These are phyloP conservation scores for Lactarius deliciosus DNA, from an alignment of 768 basidiomycete species.

Conservation along the genomic window DNA sequence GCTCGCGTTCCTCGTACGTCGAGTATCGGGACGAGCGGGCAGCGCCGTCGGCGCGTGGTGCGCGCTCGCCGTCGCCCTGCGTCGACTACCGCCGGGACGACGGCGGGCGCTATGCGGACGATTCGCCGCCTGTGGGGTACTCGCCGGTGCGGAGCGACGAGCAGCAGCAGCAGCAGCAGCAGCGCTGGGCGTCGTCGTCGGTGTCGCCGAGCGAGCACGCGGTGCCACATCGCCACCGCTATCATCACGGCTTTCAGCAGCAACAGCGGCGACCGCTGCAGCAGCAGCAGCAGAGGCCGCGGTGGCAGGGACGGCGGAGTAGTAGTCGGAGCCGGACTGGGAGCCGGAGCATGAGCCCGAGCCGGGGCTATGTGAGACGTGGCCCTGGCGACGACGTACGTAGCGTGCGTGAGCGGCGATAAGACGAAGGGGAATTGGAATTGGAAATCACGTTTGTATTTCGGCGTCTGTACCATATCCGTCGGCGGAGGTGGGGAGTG, in stretches of 20 bases:
- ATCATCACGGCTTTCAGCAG: neutral
- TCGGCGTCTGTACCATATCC: neutral
- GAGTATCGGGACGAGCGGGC: neutral
- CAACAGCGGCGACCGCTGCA: neutral
- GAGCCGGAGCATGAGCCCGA: neutral
- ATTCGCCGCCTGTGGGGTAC: neutral
- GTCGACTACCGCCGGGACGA: neutral
- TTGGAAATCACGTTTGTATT: neutral
- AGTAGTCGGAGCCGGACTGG: neutral
- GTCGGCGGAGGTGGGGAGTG: neutral
- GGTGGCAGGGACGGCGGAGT: neutral
- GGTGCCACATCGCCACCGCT: neutral
- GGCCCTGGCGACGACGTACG: neutral
- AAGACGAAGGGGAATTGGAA: neutral
- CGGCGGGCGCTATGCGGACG: neutral
- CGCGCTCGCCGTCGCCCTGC: neutral
- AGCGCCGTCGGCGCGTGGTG: neutral
- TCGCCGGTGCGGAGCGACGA: conserved; percentile 7
- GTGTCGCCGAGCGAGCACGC: neutral
- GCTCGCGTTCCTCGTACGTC: neutral
- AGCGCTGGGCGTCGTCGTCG: neutral
- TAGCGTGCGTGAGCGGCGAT: neutral
- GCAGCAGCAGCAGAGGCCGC: neutral
- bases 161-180: neutral
- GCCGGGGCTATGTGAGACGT: neutral